Evolutionary conservation across 306 rosid species (phyloP), one percentile per base, ranked within the genome.

Genomic region (Corylus americana): DNA sequence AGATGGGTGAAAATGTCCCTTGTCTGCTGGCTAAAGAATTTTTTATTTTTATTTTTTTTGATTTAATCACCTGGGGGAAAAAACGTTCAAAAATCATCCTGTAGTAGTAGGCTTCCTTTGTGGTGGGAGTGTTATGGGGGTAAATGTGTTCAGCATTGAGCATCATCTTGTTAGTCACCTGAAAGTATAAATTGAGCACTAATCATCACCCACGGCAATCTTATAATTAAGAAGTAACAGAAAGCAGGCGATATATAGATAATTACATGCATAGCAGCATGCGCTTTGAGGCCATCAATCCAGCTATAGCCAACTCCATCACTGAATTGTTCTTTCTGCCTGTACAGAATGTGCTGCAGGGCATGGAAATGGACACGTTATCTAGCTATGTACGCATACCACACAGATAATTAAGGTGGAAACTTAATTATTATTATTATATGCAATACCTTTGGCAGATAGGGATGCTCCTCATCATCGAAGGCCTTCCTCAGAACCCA

Each of bases 291-390:
- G 80, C 97, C 99, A 82, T 96, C 98, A 69, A 96, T 96, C 99
- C 99, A 96, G 47, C 98, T 89, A 71, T 96, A 96, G 54, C 99
- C 99, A 39, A 96, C 99, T 10, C 99, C 98, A 77, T 96, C 98
- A 75, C 98, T 96, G 85, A 93, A 96, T 78, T 96, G 99, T 73
- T 96, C 99, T 62, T 96, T 96, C 84, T 93, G 99, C 79, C 99
- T 89, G 71, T 93, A 96, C 57, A 96, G 82, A 78, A 96, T 93
- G 81, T 90, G 93, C 98, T 96, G 93, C 90, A 79, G 22, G 68
- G 77, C 22, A 83, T 27, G 2, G 35, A 86, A 17, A 18, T 63
- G 61, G 64, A 67, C 5, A 79, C 73, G 70, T 73, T 79, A 86
- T 84, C 79, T 70, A 22, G 25, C 25, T 22, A 71, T 17, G 18